Percentiles rank a stretch among this genome's conserved stretches.
Evolutionary conservation across 2,329 filamentous ascomycete genomes (phyloP).

Genomic region (Geosmithia putterillii): DNA sequence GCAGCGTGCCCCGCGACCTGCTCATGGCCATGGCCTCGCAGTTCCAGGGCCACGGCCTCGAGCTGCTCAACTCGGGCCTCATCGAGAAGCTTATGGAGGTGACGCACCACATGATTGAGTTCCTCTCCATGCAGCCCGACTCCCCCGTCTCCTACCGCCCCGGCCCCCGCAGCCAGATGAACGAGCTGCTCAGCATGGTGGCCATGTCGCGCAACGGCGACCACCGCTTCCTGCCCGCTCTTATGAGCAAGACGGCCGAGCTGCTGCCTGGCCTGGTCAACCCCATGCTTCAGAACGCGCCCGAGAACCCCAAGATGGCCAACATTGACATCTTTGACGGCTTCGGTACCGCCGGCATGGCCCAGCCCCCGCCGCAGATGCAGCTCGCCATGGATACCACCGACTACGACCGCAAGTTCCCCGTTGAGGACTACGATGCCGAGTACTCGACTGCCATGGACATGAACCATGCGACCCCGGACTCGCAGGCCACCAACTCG

Average conservation of each 20-base stretch:
- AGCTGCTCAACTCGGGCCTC: conserved; percentile 62
- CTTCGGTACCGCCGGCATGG: conserved; percentile 51
- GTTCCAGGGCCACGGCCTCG: conserved; percentile 61
- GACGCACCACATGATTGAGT: conserved; percentile 59
- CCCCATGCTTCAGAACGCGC: conserved; percentile 46
- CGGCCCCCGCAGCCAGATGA: conserved; percentile 62
- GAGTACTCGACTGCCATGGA: conserved; percentile 24
- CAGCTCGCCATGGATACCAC: conserved; percentile 28
- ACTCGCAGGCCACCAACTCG: conserved; percentile 14
- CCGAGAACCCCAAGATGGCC: conserved; percentile 39
- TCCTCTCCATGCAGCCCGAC: conserved; percentile 52
- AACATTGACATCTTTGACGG: conserved; percentile 54
- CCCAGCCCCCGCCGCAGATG: conserved; percentile 30
- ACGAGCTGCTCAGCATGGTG: conserved; percentile 54
- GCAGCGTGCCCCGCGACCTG: conserved; percentile 48
- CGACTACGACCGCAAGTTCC: conserved; percentile 34
- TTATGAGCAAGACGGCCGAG: conserved; percentile 65
- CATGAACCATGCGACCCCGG: conserved; percentile 19
- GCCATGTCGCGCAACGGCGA: conserved; percentile 63
- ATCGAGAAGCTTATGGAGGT: conserved; percentile 75
- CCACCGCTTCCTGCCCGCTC: conserved; percentile 62
- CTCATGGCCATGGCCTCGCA: conserved; percentile 54
- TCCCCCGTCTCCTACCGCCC: conserved; percentile 49
- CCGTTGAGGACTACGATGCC: conserved; percentile 28
- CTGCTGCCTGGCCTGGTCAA: conserved; percentile 50